Conservation (phyloP, 768 basidiomycete species). For the Asterophora lycoperdoides region DNA sequence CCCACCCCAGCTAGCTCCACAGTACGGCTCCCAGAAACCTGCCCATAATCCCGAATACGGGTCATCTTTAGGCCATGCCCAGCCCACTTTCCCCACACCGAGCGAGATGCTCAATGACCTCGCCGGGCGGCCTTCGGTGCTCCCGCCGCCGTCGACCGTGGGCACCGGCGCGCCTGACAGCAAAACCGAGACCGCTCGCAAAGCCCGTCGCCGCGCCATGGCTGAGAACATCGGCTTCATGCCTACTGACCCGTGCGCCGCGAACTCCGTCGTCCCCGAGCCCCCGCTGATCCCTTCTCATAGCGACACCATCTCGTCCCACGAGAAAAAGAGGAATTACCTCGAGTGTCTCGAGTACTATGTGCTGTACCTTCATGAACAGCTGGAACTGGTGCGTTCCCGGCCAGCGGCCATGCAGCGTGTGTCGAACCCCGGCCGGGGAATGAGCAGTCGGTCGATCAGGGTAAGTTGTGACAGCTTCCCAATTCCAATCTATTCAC, state of each 20-base stretch:
- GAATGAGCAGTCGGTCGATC: slow-evolving; percentile 60
- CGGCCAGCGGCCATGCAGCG: slow-evolving; percentile 46
- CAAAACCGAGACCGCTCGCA: slow-evolving; percentile 48
- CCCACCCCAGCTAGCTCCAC: background rate
- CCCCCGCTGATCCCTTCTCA: slow-evolving; percentile 6
- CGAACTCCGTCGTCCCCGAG: background rate
- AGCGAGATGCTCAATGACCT: slow-evolving; percentile 55
- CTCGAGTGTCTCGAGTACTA: slow-evolving; percentile 73
- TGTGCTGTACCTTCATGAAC: slow-evolving; percentile 60
- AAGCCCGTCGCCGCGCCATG: slow-evolving; percentile 53
- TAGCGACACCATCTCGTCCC: slow-evolving; percentile 72
- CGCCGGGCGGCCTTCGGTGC: slow-evolving; percentile 10
- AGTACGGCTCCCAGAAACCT: slow-evolving; percentile 8
- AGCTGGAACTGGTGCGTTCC: slow-evolving; percentile 47
- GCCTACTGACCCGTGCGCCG: slow-evolving; percentile 58
- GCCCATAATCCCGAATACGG: slow-evolving; percentile 4
- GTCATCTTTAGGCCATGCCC: slow-evolving; percentile 14
- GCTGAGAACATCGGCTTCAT: slow-evolving; percentile 53
- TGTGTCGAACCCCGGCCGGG: slow-evolving; percentile 42
- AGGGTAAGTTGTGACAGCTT: slow-evolving; percentile 35
- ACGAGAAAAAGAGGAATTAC: slow-evolving; percentile 74
- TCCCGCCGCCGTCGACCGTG: slow-evolving; percentile 5
- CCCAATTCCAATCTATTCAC: background rate
- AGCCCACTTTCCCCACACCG: slow-evolving; percentile 62
- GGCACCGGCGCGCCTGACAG: slow-evolving; percentile 5